A percentile compares a stretch with the other conserved stretches of the same genome.
phyloP scores from a whole-genome alignment of 164 flowering plant species.

The Pachysandra terminalis region DNA sequence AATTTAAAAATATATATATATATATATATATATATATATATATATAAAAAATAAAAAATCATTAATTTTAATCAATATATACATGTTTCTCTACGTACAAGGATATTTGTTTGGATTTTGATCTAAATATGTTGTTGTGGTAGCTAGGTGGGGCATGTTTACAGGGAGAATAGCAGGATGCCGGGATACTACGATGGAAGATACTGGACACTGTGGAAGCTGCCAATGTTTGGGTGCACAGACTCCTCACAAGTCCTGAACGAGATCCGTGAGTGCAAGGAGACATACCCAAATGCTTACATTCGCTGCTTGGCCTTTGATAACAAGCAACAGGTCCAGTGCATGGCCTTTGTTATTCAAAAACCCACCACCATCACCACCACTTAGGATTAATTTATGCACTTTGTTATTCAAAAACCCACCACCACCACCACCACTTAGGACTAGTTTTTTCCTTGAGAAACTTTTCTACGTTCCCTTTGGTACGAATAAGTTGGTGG shows the following conservation, averaged over 20 bases:
- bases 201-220: constrained; percentile 80
- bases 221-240: constrained; percentile 78
- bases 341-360: constrained; percentile 72
- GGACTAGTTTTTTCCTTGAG: background rate
- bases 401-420: constrained; percentile 65
- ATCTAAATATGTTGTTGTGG: constrained; percentile 1
- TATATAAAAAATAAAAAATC: no score
- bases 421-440: constrained; percentile 8
- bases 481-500: background rate
- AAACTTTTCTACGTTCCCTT: background rate
- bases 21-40: no score
- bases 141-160: constrained; percentile 45
- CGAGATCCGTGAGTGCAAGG: constrained; percentile 63
- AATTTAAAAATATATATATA: no score
- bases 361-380: constrained; percentile 38
- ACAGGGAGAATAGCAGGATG: constrained; percentile 48
- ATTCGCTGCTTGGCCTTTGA: constrained; percentile 69
- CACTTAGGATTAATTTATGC: background rate
- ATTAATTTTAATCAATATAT: no score
- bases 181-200: constrained; percentile 85
- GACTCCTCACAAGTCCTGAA: constrained; percentile 54
- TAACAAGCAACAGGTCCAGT: constrained; percentile 51
- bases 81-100: no score
- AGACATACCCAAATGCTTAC: constrained; percentile 62
- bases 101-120: background rate